A percentile compares a stretch with the other conserved stretches of the same genome.
Evolutionary conservation across 441 rosid genomes (phyloP).

Genomic region (Aleurites moluccanus): DNA sequence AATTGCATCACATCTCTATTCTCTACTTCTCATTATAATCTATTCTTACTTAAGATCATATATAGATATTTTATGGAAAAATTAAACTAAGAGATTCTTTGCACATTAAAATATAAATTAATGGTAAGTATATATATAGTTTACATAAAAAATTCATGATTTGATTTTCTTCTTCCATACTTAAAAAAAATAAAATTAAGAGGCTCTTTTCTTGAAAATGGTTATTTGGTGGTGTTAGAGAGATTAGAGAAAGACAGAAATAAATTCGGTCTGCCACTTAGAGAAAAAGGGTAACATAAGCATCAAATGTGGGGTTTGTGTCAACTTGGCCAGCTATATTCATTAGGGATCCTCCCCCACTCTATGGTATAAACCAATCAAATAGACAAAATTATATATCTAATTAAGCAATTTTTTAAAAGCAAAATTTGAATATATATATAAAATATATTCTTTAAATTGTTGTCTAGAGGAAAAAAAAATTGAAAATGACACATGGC

Average conservation of each 20-base stretch:
- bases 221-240: neutral
- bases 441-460: neutral
- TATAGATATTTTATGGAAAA: no score
- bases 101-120: no score
- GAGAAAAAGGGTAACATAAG: neutral
- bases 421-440: neutral
- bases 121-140: no score
- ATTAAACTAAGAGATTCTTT: no score
- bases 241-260: neutral
- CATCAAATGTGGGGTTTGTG: constrained; percentile 10
- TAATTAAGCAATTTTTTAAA: neutral
- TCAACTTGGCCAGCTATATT: constrained; percentile 15
- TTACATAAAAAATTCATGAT: no score
- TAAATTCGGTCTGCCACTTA: constrained; percentile 11
- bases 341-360: neutral
- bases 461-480: neutral
- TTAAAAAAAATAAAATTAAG: no score
- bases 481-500: neutral
- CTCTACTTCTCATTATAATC: no score
- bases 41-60: neutral
- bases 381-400: neutral
- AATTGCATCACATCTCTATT: no score
- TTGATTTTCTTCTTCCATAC: no score
- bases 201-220: neutral
- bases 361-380: neutral